A percentile compares a stretch with the other conserved stretches of the same genome.
phyloP scores from a whole-genome alignment of 164 flowering plant genomes.

The Dillenia turbinata region DNA sequence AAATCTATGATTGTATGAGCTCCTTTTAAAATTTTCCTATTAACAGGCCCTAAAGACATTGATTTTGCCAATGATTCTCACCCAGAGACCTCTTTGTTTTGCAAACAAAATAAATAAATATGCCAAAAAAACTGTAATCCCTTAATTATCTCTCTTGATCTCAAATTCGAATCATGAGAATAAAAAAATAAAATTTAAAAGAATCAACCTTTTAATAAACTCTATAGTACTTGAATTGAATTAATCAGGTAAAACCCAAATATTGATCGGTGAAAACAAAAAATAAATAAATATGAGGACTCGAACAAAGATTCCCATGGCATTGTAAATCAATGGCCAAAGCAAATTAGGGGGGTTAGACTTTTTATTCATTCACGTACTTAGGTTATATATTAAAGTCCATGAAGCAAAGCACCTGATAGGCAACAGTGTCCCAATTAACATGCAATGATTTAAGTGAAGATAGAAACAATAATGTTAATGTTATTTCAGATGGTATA shows the following conservation, averaged over 20 bases:
- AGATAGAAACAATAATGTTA: constrained; percentile 1
- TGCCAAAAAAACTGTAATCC: neutral
- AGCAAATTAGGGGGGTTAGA: neutral
- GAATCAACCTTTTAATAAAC: no score
- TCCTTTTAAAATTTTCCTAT: no score
- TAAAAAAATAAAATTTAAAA: no score
- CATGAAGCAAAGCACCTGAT: neutral
- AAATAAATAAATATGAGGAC: neutral
- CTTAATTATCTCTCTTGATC: neutral
- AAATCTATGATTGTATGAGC: no score
- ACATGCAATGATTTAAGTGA: constrained; percentile 1
- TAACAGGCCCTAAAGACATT: no score
- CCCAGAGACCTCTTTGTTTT: neutral
- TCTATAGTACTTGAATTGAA: no score
- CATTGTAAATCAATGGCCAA: neutral
- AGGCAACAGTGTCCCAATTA: neutral
- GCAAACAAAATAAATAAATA: neutral
- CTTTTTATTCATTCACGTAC: no score
- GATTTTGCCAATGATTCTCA: neutral
- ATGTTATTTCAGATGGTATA: constrained; percentile 16
- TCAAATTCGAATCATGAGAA: no score
- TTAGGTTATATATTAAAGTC: no score
- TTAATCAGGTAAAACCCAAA: no score
- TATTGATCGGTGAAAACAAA: no score
- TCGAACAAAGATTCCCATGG: neutral